Conservation (phyloP, 192 early-diverging fungal genomes). For the Cladochytrium replicatum region DNA sequence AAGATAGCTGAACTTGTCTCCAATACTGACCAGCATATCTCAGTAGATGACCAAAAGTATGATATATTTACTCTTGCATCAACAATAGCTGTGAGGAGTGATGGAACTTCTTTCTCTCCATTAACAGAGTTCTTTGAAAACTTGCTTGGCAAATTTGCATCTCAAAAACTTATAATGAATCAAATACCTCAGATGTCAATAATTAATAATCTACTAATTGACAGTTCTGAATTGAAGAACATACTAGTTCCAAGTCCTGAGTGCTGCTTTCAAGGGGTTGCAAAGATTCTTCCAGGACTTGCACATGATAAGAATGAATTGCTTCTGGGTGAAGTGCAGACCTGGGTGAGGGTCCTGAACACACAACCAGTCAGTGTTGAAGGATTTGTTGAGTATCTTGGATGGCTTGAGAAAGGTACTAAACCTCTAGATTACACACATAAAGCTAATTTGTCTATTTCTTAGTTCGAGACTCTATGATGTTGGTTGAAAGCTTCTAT, state of each 20-base stretch:
- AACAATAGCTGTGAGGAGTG: slow-evolving; percentile 15
- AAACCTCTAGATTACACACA: background rate
- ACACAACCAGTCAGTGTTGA: slow-evolving; percentile 43
- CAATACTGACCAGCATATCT: too few relatives aligned
- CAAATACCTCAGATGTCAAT: slow-evolving; percentile 23
- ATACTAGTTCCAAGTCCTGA: slow-evolving; percentile 49
- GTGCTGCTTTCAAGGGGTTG: slow-evolving; percentile 47
- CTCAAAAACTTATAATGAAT: slow-evolving; percentile 36
- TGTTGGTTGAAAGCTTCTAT: slow-evolving; percentile 31
- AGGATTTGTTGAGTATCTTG: slow-evolving; percentile 52
- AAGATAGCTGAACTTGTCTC: too few relatives aligned
- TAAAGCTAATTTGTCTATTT: slow-evolving; percentile 2
- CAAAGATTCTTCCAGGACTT: slow-evolving; percentile 40
- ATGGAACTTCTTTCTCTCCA: slow-evolving; percentile 28
- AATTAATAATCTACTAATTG: slow-evolving; percentile 45
- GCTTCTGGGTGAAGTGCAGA: slow-evolving; percentile 45
- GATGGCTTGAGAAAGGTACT: slow-evolving; percentile 46
- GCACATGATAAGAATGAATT: slow-evolving; percentile 52
- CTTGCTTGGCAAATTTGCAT: slow-evolving; percentile 29
- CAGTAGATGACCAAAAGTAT: too few relatives aligned
- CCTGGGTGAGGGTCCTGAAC: slow-evolving; percentile 44
- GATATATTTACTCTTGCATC: too few relatives aligned
- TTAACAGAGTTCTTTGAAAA: slow-evolving; percentile 44
- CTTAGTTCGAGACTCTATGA: slow-evolving; percentile 35
- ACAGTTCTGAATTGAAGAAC: slow-evolving; percentile 42